Evolutionary conservation across 371 early-diverging fungal species (phyloP).

Genomic region (Saksenaea vasiformis): DNA sequence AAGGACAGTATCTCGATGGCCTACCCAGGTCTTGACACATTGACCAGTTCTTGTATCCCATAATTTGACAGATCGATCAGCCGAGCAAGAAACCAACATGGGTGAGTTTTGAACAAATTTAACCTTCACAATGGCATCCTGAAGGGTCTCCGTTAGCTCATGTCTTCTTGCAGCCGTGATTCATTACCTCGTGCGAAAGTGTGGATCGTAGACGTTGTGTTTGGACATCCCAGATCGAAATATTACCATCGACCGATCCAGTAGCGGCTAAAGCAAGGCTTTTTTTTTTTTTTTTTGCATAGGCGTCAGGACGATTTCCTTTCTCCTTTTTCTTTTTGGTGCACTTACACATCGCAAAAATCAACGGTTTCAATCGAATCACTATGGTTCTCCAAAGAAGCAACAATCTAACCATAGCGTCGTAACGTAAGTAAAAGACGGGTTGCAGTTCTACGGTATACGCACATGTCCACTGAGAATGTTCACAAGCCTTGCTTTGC

Average conservation of each 20-base stretch:
- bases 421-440: too few relatives aligned
- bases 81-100: slow-evolving; percentile 69
- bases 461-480: slow-evolving; percentile 66
- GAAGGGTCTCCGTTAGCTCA: slow-evolving; percentile 6
- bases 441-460: too few relatives aligned
- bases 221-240: slow-evolving; percentile 87
- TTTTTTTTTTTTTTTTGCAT: too few relatives aligned
- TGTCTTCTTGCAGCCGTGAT: neutral
- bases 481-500: slow-evolving; percentile 77
- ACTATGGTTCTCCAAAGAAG: slow-evolving; percentile 74
- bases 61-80: slow-evolving; percentile 75
- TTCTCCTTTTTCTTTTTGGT: neutral
- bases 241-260: slow-evolving; percentile 86
- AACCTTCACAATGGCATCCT: slow-evolving; percentile 85
- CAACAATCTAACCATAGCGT: slow-evolving; percentile 60
- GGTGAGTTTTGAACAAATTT: slow-evolving; percentile 71
- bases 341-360: slow-evolving; percentile 65
- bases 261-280: slow-evolving; percentile 78
- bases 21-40: slow-evolving; percentile 70
- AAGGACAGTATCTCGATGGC: slow-evolving; percentile 88
- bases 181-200: slow-evolving; percentile 63
- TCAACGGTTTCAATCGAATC: slow-evolving; percentile 80
- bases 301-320: too few relatives aligned
- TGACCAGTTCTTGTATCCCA: slow-evolving; percentile 89
- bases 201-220: slow-evolving; percentile 73